A percentile compares a stretch with the other conserved stretches of the same genome.
Conservation (phyloP, 345 rosid species). For the Rhodomyrtus tomentosa region DNA sequence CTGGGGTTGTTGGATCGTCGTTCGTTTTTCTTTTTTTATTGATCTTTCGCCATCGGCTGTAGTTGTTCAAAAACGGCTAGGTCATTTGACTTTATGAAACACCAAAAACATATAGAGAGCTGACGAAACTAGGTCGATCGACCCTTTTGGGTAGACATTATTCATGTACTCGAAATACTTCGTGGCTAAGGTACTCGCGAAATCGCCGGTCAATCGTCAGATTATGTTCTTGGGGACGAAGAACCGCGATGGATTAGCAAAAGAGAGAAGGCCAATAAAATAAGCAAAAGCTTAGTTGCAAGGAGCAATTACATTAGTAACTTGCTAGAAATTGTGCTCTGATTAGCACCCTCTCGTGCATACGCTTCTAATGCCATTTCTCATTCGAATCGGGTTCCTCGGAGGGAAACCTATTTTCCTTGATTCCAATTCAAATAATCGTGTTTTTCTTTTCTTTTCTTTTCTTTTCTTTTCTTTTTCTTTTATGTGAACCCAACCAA, state of each 20-base stretch:
- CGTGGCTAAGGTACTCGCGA: background rate
- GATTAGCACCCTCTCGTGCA: background rate
- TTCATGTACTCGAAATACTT: background rate
- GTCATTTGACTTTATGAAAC: background rate
- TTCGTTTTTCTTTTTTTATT: no score
- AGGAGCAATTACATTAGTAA: background rate
- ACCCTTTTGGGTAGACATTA: background rate
- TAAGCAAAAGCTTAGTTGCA: background rate
- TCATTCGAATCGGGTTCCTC: background rate
- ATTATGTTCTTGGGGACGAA: background rate
- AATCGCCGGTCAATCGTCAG: background rate
- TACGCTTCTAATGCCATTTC: background rate
- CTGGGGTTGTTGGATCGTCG: no score
- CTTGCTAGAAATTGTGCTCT: background rate
- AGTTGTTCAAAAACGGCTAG: background rate
- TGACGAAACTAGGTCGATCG: background rate
- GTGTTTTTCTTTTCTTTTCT: background rate
- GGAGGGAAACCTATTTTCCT: rapidly evolving
- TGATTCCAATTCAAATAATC: background rate
- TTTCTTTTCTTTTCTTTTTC: background rate
- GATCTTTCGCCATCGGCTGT: background rate
- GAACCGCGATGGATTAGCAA: background rate
- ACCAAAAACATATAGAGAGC: background rate
- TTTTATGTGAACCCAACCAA: background rate
- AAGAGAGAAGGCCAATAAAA: rapidly evolving